Evolutionary conservation across 352 stramenopile genomes (phyloP).

Genomic region (Globisporangium paroecandrum): DNA sequence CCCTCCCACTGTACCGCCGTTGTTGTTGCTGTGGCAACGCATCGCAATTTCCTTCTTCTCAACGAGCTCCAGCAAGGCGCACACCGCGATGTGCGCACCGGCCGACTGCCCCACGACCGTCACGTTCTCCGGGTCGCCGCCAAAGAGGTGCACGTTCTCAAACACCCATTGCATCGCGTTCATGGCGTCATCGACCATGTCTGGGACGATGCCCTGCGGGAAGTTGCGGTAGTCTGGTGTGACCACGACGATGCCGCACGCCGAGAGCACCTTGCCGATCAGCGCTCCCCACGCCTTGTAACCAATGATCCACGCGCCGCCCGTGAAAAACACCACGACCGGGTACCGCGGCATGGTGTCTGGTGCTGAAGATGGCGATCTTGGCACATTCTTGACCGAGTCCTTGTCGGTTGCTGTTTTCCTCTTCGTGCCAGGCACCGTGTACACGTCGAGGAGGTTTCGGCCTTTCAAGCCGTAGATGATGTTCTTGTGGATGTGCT

Average conservation of each 20-base stretch:
- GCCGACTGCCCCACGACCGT: conserved; percentile 88
- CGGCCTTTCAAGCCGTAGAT: conserved; percentile 70
- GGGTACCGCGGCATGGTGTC: conserved; percentile 37
- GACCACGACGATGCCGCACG: conserved; percentile 80
- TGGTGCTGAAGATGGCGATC: not conserved
- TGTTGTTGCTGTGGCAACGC: conserved; percentile 1
- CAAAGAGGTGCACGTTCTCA: conserved; percentile 78
- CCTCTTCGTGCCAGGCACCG: conserved; percentile 22
- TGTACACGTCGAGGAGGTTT: conserved; percentile 88
- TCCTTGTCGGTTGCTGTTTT: conserved; percentile 12
- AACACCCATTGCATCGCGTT: conserved; percentile 86
- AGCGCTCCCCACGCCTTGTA: conserved; percentile 91
- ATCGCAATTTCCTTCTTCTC: conserved; percentile 37
- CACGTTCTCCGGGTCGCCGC: conserved; percentile 82
- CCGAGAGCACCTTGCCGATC: conserved; percentile 71
- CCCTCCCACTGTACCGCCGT: conserved; percentile 11
- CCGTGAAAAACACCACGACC: conserved; percentile 89
- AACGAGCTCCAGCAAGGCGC: conserved; percentile 70
- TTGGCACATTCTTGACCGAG: conserved; percentile 9
- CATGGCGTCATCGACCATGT: conserved; percentile 89
- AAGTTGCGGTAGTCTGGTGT: conserved; percentile 93
- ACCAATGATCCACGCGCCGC: conserved; percentile 91
- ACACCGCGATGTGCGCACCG: conserved; percentile 84
- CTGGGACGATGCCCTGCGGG: conserved; percentile 77
- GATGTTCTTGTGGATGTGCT: conserved; percentile 76